Percentiles rank a stretch among this genome's conserved stretches.
These are phyloP conservation scores for Glutinoglossum americanum DNA, from an alignment of 495 filamentous ascomycete species.

Conservation along the genomic window DNA sequence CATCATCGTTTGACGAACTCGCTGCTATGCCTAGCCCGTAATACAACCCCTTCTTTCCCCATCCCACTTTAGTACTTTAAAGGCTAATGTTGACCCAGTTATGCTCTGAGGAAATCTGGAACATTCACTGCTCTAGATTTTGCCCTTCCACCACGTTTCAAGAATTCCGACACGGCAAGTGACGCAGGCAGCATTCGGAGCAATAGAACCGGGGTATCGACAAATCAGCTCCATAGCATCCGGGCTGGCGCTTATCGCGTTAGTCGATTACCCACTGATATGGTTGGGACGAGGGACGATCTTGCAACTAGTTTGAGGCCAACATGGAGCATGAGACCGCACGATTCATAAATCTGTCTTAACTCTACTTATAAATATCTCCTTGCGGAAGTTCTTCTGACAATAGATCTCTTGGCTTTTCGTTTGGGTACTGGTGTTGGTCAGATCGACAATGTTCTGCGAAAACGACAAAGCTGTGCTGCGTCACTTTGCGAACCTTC, in stretches of 20 bases:
- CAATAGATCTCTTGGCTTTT: conserved; percentile 1
- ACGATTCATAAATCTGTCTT: neutral
- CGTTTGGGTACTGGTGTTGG: conserved; percentile 1
- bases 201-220: conserved; percentile 38
- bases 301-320: conserved; percentile 51
- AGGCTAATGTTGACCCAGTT: conserved; percentile 23
- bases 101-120: conserved; percentile 69
- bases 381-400: neutral
- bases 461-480: neutral
- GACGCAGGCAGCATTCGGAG: conserved; percentile 81
- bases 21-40: conserved; percentile 73
- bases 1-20: conserved; percentile 72
- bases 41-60: conserved; percentile 29
- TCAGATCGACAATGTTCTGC: neutral
- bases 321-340: conserved; percentile 41
- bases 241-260: conserved; percentile 78
- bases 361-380: neutral
- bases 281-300: conserved; percentile 63
- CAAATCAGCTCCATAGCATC: conserved; percentile 48
- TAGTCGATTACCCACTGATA: conserved; percentile 61
- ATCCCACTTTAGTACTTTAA: neutral
- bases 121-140: conserved; percentile 87
- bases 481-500: neutral
- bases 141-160: conserved; percentile 77
- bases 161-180: conserved; percentile 44